These are phyloP conservation scores for Trichoderma asperelloides DNA, from an alignment of 495 filamentous ascomycete genomes.

Conservation along the genomic window DNA sequence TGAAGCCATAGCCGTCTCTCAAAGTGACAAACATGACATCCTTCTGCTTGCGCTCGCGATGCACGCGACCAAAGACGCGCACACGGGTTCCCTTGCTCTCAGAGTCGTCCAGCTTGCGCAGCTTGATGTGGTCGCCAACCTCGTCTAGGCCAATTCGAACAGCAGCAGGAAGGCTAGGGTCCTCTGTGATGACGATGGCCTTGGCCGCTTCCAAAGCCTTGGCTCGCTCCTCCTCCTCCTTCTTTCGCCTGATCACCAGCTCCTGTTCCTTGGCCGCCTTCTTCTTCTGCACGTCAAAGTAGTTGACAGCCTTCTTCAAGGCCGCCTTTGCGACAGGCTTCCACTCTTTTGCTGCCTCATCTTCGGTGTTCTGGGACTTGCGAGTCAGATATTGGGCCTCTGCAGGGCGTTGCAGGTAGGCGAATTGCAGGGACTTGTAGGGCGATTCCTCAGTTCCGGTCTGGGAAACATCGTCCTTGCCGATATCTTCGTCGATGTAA, in stretches of 20 bases:
- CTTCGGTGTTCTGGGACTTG: slow-evolving; percentile 55
- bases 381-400: slow-evolving; percentile 54
- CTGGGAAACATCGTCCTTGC: slow-evolving; percentile 56
- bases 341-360: slow-evolving; percentile 53
- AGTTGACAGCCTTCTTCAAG: slow-evolving; percentile 69
- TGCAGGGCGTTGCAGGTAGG: slow-evolving; percentile 60
- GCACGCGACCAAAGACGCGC: slow-evolving; percentile 75
- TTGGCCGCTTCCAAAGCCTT: slow-evolving; percentile 80
- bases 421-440: slow-evolving; percentile 71
- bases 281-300: slow-evolving; percentile 64
- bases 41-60: slow-evolving; percentile 78
- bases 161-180: slow-evolving; percentile 68
- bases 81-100: slow-evolving; percentile 65
- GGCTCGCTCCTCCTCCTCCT: slow-evolving; percentile 63
- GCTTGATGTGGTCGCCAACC: slow-evolving; percentile 53
- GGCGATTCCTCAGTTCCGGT: slow-evolving; percentile 63
- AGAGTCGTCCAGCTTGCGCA: slow-evolving; percentile 57
- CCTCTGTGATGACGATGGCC: slow-evolving; percentile 75
- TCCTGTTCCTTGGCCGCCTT: slow-evolving; percentile 65
- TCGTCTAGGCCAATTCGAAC: slow-evolving; percentile 44
- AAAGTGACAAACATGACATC: slow-evolving; percentile 81
- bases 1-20: slow-evolving; percentile 77
- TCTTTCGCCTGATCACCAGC: slow-evolving; percentile 31
- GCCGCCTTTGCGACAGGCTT: slow-evolving; percentile 76
- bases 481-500: slow-evolving; percentile 74